Percentiles rank a stretch among this genome's conserved stretches.
These are phyloP conservation scores for Russula sp. DNA, from an alignment of 768 basidiomycete species.

Conservation along the genomic window DNA sequence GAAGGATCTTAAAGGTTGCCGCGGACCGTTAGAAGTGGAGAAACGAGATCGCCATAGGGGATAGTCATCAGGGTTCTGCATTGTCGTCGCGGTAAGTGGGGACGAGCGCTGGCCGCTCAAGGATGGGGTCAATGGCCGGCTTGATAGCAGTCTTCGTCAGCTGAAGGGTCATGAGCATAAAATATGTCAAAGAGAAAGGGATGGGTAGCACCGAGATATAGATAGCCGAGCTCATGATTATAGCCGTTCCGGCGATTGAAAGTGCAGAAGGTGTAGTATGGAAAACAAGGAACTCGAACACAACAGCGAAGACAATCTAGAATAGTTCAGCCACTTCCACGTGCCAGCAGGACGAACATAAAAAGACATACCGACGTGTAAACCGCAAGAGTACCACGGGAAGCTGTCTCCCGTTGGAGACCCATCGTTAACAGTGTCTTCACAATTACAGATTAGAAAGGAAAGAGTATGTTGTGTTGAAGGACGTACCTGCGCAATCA, in stretches of 20 bases:
- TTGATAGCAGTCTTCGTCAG: background rate
- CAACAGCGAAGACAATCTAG: constrained; percentile 57
- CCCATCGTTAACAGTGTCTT: constrained; percentile 57
- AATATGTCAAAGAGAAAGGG: background rate
- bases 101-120: background rate
- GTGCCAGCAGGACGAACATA: constrained; percentile 6
- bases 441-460: background rate
- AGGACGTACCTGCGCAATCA: constrained; percentile 37
- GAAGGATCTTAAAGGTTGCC: background rate
- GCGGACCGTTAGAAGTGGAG: too few species aligned
- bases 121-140: background rate
- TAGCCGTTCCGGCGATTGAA: constrained; percentile 53
- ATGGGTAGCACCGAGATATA: constrained; percentile 53
- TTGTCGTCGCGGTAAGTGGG: too few species aligned
- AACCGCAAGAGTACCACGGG: constrained; percentile 53
- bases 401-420: constrained; percentile 58
- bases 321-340: background rate
- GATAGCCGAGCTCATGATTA: constrained; percentile 58
- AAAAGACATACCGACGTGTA: constrained; percentile 44
- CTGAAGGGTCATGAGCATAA: background rate
- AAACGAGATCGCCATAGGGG: background rate
- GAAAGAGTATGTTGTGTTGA: background rate
- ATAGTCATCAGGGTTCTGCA: background rate
- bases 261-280: constrained; percentile 50
- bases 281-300: constrained; percentile 63